Percentiles rank a stretch among this genome's conserved stretches.
phyloP scores from a whole-genome alignment of 768 basidiomycete species.

The Pilatotrama ljubarskyi region DNA sequence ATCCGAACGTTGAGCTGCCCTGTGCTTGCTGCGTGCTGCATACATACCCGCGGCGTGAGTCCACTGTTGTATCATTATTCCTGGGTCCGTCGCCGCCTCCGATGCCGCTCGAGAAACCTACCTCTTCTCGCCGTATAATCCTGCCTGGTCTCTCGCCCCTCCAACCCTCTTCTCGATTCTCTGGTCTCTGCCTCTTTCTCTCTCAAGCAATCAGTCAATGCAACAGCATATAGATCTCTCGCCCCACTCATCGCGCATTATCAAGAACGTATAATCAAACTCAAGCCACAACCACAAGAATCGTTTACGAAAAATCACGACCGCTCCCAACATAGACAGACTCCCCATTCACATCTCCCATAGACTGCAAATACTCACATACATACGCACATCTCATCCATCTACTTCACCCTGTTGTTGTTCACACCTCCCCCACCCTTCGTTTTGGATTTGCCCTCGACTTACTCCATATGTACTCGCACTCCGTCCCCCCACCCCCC shows the following conservation, averaged over 20 bases:
- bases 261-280: not conserved
- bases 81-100: not conserved
- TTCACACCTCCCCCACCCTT: not conserved
- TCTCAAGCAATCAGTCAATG: not conserved
- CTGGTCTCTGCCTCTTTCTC: not conserved
- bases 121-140: too few relatives aligned
- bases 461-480: not conserved
- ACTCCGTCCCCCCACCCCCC: not conserved
- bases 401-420: not conserved
- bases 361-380: conserved; percentile 4
- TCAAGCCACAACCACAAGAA: not conserved
- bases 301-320: conserved; percentile 4
- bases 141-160: too few relatives aligned
- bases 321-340: not conserved
- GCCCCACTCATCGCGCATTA: not conserved
- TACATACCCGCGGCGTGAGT: not conserved
- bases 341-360: not conserved
- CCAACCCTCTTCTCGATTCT: not conserved
- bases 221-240: not conserved
- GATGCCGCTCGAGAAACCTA: too few relatives aligned
- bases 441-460: not conserved
- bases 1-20: not conserved
- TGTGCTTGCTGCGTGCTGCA: not conserved
- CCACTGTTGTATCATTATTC: conserved; percentile 20
- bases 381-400: not conserved